Evolutionary conservation across 2,329 filamentous ascomycete genomes (phyloP).

Genomic region (Daldinia sp.): DNA sequence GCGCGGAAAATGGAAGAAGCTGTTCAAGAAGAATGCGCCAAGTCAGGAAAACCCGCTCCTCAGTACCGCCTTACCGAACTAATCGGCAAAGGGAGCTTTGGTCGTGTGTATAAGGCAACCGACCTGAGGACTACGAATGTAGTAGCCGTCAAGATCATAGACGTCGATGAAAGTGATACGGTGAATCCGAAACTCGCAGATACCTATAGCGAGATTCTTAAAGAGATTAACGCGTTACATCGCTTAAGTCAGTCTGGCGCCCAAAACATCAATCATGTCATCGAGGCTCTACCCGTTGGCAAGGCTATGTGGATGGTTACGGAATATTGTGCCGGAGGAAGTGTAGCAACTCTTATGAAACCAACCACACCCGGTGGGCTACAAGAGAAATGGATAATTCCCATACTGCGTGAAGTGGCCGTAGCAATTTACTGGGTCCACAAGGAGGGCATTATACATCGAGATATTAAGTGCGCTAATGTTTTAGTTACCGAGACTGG

Average conservation of each 20-base stretch:
- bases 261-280: constrained; percentile 81
- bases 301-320: constrained; percentile 89
- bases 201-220: constrained; percentile 74
- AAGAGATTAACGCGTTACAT: constrained; percentile 74
- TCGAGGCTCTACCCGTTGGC: constrained; percentile 79
- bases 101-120: constrained; percentile 74
- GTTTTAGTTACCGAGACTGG: constrained; percentile 81
- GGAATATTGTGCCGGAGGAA: constrained; percentile 86
- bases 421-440: constrained; percentile 74
- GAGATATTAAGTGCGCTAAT: constrained; percentile 80
- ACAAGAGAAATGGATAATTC: constrained; percentile 75
- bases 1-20: constrained; percentile 73
- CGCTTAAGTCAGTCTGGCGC: constrained; percentile 77
- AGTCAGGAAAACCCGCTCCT: constrained; percentile 66
- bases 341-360: constrained; percentile 76
- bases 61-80: constrained; percentile 74
- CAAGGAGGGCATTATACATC: constrained; percentile 72
- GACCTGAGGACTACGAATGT: constrained; percentile 58
- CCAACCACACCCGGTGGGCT: constrained; percentile 71
- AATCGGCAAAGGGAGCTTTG: constrained; percentile 79
- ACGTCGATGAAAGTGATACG: constrained; percentile 80
- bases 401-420: constrained; percentile 71
- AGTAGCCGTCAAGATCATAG: constrained; percentile 83
- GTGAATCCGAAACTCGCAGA: constrained; percentile 70
- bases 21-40: constrained; percentile 69